Conservation (phyloP, 805 yeast species). For the Tetrapisispora pingtungensis region DNA sequence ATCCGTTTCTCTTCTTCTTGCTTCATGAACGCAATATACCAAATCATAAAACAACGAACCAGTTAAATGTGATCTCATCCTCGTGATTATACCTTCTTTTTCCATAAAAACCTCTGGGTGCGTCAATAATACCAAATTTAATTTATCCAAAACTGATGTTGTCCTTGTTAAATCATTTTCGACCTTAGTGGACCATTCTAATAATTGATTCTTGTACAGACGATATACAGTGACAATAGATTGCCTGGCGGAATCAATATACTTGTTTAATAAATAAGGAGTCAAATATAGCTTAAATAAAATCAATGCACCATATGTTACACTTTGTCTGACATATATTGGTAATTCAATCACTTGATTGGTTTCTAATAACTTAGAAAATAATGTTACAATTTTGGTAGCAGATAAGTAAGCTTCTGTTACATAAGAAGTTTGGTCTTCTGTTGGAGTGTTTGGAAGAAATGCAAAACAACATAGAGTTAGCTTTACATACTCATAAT, state of each 20-base stretch:
- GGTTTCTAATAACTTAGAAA: slow-evolving; percentile 58
- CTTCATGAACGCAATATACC: slow-evolving; percentile 92
- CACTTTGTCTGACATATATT: slow-evolving; percentile 77
- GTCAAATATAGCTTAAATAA: slow-evolving; percentile 75
- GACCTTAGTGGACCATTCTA: slow-evolving; percentile 78
- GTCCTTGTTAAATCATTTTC: slow-evolving; percentile 86
- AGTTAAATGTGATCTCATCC: slow-evolving; percentile 87
- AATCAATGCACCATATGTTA: slow-evolving; percentile 66
- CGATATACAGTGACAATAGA: slow-evolving; percentile 89
- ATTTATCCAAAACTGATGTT: slow-evolving; percentile 80
- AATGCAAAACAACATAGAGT: slow-evolving; percentile 86
- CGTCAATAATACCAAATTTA: slow-evolving; percentile 76
- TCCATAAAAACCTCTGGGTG: slow-evolving; percentile 75
- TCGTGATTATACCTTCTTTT: slow-evolving; percentile 63
- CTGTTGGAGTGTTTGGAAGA: slow-evolving; percentile 79
- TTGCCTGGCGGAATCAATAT: slow-evolving; percentile 82
- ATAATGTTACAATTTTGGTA: slow-evolving; percentile 69
- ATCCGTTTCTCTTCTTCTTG: slow-evolving; percentile 57
- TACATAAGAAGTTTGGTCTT: slow-evolving; percentile 77
- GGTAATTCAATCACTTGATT: slow-evolving; percentile 75
- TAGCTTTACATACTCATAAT: slow-evolving; percentile 65
- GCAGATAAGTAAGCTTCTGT: slow-evolving; percentile 72
- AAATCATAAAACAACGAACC: slow-evolving; percentile 86
- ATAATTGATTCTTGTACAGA: slow-evolving; percentile 72
- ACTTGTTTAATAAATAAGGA: slow-evolving; percentile 53